These are phyloP conservation scores for Globisporangium paroecandrum DNA, from an alignment of 352 stramenopile species.

Conservation along the genomic window DNA sequence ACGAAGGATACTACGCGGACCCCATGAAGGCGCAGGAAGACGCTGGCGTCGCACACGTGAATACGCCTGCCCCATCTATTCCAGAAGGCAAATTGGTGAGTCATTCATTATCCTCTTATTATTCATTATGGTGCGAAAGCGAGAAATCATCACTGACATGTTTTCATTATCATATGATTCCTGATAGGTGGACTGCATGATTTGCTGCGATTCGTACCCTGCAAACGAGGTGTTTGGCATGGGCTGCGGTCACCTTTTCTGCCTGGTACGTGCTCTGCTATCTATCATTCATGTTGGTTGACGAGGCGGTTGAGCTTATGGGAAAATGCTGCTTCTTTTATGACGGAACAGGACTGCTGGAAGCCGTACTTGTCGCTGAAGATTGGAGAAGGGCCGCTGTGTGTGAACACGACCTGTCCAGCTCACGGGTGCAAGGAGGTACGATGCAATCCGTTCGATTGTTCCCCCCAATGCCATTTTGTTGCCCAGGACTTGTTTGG, in stretches of 20 bases:
- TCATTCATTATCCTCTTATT: constrained; percentile 7
- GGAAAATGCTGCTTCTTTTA: background rate
- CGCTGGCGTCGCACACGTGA: constrained; percentile 58
- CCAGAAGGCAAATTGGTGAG: constrained; percentile 39
- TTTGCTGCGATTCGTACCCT: constrained; percentile 93
- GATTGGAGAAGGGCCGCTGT: constrained; percentile 91
- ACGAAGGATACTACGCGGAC: constrained; percentile 84
- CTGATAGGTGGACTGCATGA: constrained; percentile 77
- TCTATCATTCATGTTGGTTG: background rate
- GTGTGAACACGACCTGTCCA: constrained; percentile 93
- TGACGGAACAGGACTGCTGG: constrained; percentile 65
- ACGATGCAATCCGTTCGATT: background rate
- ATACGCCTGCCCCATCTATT: constrained; percentile 32
- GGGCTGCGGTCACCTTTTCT: constrained; percentile 97
- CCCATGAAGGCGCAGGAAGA: constrained; percentile 48
- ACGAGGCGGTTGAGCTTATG: background rate
- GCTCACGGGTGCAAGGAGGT: constrained; percentile 94
- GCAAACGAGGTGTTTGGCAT: constrained; percentile 84
- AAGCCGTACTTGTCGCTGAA: constrained; percentile 83
- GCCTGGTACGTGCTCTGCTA: constrained; percentile 67
- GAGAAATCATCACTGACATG: background rate
- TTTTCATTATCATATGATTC: background rate
- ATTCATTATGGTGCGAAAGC: background rate
- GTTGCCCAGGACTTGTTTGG: background rate
- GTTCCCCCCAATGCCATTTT: background rate